A percentile compares a stretch with the other conserved stretches of the same genome.
These are phyloP conservation scores for Psilocybe sp. DNA, from an alignment of 768 basidiomycete genomes.

Conservation along the genomic window DNA sequence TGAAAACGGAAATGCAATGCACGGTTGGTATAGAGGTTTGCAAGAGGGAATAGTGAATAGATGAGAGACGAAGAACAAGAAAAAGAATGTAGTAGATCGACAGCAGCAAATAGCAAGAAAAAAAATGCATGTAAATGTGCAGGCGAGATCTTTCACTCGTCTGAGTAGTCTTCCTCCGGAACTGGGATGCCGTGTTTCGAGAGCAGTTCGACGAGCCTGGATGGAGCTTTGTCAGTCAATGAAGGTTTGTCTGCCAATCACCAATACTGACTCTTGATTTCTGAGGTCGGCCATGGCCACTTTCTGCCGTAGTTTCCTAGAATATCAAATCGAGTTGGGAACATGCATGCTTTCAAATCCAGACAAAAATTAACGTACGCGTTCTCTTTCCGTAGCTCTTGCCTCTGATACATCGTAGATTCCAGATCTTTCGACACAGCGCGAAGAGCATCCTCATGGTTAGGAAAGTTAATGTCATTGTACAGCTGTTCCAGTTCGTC, in stretches of 20 bases:
- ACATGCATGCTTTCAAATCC: background rate
- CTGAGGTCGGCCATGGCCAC: constrained; percentile 71
- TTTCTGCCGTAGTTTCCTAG: constrained; percentile 66
- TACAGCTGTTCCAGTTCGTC: constrained; percentile 92
- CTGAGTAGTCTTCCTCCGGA: too few species aligned
- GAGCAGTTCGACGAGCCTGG: too few species aligned
- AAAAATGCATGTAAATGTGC: too few species aligned
- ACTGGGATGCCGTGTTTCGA: too few species aligned
- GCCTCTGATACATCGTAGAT: constrained; percentile 72
- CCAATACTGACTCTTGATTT: constrained; percentile 66
- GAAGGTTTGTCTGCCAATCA: background rate
- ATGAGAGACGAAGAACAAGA: too few species aligned
- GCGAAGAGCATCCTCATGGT: constrained; percentile 72
- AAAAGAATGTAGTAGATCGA: too few species aligned
- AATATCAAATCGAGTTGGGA: constrained; percentile 5
- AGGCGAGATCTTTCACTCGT: too few species aligned
- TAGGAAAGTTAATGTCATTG: constrained; percentile 78
- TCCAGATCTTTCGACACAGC: constrained; percentile 73
- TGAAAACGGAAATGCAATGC: background rate
- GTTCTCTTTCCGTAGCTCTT: constrained; percentile 75
- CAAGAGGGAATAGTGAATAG: too few species aligned
- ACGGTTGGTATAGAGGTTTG: too few species aligned
- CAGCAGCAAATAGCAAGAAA: too few species aligned
- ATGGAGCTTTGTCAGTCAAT: constrained; percentile 11
- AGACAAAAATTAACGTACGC: constrained; percentile 46